These are phyloP conservation scores for Arxiozyma slooffiae DNA, from an alignment of 1,139 yeast species.

Conservation along the genomic window DNA sequence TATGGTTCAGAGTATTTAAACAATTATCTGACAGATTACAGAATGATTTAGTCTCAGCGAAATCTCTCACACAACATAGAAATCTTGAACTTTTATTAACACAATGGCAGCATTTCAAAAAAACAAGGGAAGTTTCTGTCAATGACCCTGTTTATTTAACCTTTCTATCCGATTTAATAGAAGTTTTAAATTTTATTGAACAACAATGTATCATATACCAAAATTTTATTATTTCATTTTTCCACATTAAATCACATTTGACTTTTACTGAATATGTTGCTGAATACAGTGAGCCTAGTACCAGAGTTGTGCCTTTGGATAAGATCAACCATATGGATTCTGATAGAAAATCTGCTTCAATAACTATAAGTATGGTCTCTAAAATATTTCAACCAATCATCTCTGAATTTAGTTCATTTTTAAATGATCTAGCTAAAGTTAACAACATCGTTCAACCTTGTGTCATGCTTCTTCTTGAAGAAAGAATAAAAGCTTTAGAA, in stretches of 20 bases:
- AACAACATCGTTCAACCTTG: slow-evolving; percentile 38
- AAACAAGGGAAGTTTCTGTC: slow-evolving; percentile 10
- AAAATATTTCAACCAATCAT: slow-evolving; percentile 45
- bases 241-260: slow-evolving; percentile 47
- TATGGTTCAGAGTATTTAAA: slow-evolving; percentile 15
- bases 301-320: slow-evolving; percentile 27
- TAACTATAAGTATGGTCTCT: slow-evolving; percentile 43
- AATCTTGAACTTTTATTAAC: slow-evolving; percentile 7
- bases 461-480: slow-evolving; percentile 36
- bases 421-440: slow-evolving; percentile 34
- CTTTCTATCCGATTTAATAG: slow-evolving; percentile 13
- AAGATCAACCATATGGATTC: slow-evolving; percentile 37
- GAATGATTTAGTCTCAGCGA: neutral
- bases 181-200: slow-evolving; percentile 31
- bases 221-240: slow-evolving; percentile 52
- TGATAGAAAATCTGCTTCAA: slow-evolving; percentile 47
- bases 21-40: slow-evolving; percentile 6
- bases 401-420: slow-evolving; percentile 31
- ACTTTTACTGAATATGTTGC: slow-evolving; percentile 44
- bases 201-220: slow-evolving; percentile 49
- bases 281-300: slow-evolving; percentile 32
- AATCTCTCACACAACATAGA: slow-evolving; percentile 5
- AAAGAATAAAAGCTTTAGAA: slow-evolving; percentile 31
- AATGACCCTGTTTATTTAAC: slow-evolving; percentile 11
- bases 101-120: slow-evolving; percentile 20